Percentiles rank a stretch among this genome's conserved stretches.
Conservation (phyloP, 2,329 filamentous ascomycete species). For the Aspergillus carbonarius region DNA sequence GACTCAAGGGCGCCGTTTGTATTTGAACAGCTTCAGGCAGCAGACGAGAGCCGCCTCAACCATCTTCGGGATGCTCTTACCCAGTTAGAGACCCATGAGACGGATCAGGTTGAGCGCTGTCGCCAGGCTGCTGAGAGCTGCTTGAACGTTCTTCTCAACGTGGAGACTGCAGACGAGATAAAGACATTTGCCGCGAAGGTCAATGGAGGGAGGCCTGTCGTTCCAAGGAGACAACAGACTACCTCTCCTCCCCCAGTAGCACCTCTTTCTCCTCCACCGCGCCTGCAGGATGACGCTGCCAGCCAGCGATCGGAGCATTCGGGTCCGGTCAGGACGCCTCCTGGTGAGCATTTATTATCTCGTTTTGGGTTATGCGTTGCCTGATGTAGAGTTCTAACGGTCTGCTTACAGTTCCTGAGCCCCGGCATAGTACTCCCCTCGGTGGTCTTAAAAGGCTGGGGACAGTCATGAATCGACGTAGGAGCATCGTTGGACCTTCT, state of each 20-base stretch:
- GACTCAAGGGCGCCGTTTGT: constrained; percentile 91
- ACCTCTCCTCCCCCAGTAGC: constrained; percentile 26
- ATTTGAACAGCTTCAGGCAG: constrained; percentile 85
- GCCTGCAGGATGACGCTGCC: constrained; percentile 52
- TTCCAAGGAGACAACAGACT: constrained; percentile 23
- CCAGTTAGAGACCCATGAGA: constrained; percentile 88
- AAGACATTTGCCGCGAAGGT: constrained; percentile 47
- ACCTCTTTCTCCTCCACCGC: constrained; percentile 42
- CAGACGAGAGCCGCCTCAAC: constrained; percentile 87
- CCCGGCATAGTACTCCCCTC: constrained; percentile 42
- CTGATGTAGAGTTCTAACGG: constrained; percentile 6
- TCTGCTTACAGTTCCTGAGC: constrained; percentile 33
- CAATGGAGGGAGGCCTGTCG: constrained; percentile 38
- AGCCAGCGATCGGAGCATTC: constrained; percentile 57
- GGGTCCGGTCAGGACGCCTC: constrained; percentile 35
- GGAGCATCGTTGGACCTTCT: constrained; percentile 42
- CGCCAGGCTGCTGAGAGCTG: constrained; percentile 74
- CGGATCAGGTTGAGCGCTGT: constrained; percentile 77
- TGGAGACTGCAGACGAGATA: constrained; percentile 85
- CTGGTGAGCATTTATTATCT: constrained; percentile 32
- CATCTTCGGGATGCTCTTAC: constrained; percentile 88
- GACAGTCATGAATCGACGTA: constrained; percentile 49
- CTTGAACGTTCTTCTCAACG: constrained; percentile 77
- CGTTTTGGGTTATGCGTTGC: neutral
- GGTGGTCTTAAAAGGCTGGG: constrained; percentile 48